These are phyloP conservation scores for Calonectria pauciramosa DNA, from an alignment of 2,329 filamentous ascomycete genomes.

Conservation along the genomic window DNA sequence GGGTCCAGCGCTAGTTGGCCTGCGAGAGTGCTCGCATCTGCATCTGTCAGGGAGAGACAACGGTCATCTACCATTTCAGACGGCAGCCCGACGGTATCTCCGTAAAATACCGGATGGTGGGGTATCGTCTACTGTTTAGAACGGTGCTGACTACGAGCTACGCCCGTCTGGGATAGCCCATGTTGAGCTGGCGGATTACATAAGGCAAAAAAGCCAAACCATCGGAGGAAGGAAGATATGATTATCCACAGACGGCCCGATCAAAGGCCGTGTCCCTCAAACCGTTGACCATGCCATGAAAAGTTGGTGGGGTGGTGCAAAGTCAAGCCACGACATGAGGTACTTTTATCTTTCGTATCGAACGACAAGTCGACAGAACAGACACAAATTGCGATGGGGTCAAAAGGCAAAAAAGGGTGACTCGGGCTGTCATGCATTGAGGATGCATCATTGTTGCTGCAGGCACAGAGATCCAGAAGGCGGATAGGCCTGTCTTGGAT, in stretches of 20 bases:
- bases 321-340: slow-evolving; percentile 28
- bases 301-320: slow-evolving; percentile 27
- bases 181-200: background rate
- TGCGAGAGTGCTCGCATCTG: slow-evolving; percentile 12
- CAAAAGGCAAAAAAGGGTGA: slow-evolving; percentile 3
- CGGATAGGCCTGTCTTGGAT: background rate
- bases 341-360: slow-evolving; percentile 25
- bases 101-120: background rate
- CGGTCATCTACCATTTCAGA: slow-evolving; percentile 3
- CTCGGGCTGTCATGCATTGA: background rate
- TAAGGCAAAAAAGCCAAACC: background rate
- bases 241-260: slow-evolving; percentile 30
- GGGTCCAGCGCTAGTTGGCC: slow-evolving; percentile 6
- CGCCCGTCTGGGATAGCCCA: background rate
- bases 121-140: background rate
- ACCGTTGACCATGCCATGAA: slow-evolving; percentile 15
- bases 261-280: slow-evolving; percentile 10
- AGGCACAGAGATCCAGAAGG: background rate
- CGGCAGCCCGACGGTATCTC: background rate
- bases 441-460: background rate
- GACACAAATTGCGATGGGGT: background rate
- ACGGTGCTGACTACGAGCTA: background rate
- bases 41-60: slow-evolving; percentile 8
- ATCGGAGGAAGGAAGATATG: slow-evolving; percentile 25
- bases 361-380: slow-evolving; percentile 1